Conservation (phyloP, 2,329 filamentous ascomycete species). For the Macrophomina pseudophaseolina region DNA sequence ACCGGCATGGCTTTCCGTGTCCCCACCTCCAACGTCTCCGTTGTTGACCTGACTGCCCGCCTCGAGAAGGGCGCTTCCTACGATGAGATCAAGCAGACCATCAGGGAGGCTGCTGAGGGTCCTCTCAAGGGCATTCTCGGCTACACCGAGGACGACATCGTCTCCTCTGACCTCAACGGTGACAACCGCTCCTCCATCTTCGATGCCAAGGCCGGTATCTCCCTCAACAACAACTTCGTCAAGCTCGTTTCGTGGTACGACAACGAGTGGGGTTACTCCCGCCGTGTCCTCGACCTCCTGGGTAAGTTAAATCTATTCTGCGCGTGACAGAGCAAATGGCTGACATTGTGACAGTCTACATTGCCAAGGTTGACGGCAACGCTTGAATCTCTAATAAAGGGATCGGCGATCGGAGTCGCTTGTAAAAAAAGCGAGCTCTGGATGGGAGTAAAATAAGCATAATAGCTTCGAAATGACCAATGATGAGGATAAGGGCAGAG, state of each 20-base stretch:
- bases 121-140: conserved; percentile 89
- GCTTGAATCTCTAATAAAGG: conserved; percentile 42
- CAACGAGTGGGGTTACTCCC: conserved; percentile 88
- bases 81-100: conserved; percentile 88
- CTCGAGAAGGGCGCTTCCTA: conserved; percentile 88
- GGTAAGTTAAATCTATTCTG: conserved; percentile 27
- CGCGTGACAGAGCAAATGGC: not conserved
- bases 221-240: conserved; percentile 97
- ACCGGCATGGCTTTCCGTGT: conserved; percentile 99
- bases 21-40: conserved; percentile 97
- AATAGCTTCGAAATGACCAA: conserved; percentile 24
- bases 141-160: conserved; percentile 97
- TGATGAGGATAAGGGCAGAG: conserved; percentile 20
- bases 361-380: conserved; percentile 51
- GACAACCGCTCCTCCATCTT: conserved; percentile 96
- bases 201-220: conserved; percentile 98
- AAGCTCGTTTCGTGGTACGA: conserved; percentile 99
- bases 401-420: conserved; percentile 2
- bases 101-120: conserved; percentile 84
- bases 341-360: conserved; percentile 35
- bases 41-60: conserved; percentile 95
- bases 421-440: conserved; percentile 5
- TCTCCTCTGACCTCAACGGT: conserved; percentile 93
- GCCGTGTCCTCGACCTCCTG: conserved; percentile 65
- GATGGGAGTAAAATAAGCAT: conserved; percentile 14